Evolutionary conservation across 2,329 filamentous ascomycete genomes (phyloP), one percentile per base, ranked within the genome.

Genomic region (Passalora sequoiae): DNA sequence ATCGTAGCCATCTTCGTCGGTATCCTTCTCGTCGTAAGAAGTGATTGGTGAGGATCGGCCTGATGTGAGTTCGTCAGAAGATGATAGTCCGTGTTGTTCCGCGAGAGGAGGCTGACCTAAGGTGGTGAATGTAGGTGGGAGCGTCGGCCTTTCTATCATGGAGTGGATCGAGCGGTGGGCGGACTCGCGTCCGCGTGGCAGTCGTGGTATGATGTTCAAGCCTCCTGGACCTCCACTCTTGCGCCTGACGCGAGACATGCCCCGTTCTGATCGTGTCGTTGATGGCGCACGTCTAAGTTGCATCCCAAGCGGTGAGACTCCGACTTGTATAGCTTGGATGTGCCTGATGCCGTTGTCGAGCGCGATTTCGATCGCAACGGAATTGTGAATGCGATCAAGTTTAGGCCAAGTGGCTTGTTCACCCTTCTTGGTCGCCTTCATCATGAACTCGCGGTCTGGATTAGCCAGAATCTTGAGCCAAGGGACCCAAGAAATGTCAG

Each of bases 381-480:
- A 84, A 59, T 95, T 92, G 28, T 86, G 76, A 56, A 97, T 85
- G 9, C 88, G 80, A 50, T 84, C 84, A 7, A 97, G 69, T 61
- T 89, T 89, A 0, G 89, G 89, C 91, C 89, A 97, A 0, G 89
- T 94, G 2, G 91, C 89, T 44, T 82, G 76, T 64, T 96, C 86
- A 5, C 91, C 91, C 19, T 79, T 76, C 5, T 87, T 69, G 57
- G 85, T 85, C 6, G 86, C 83, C 35, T 84, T 76, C 4, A 83
- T 65, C 86, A 97, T 94, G 62, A 94, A 97, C 4, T 89, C 86
- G 0, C 80, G 70, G 0, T 84, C 89, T 1, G 91, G 91, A 46
- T 97, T 97, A 50, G 77, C 83, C 32, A 97, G 71, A 19, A 96
- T 81, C 6, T 78, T 76, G 1, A 85, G 83, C 16, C 94, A 77